These are phyloP conservation scores for Truncatella angustata DNA, from an alignment of 2,329 filamentous ascomycete genomes.

Conservation along the genomic window DNA sequence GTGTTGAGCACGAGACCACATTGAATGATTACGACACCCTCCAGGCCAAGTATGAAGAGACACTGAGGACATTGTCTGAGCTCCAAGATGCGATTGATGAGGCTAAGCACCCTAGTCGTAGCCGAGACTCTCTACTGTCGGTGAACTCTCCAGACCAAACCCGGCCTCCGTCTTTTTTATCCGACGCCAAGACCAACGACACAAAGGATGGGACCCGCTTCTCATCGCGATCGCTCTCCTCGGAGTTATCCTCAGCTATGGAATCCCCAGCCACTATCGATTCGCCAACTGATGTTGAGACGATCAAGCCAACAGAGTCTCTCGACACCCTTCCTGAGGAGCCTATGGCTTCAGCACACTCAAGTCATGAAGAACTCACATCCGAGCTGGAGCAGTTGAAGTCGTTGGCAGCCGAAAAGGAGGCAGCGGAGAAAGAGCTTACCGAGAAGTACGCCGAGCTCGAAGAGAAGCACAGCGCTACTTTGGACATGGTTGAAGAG, in stretches of 20 bases:
- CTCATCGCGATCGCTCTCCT: slow-evolving; percentile 88
- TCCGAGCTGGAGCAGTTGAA: slow-evolving; percentile 72
- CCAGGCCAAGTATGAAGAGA: slow-evolving; percentile 86
- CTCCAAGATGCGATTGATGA: slow-evolving; percentile 85
- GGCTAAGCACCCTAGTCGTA: slow-evolving; percentile 59
- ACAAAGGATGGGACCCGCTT: slow-evolving; percentile 65
- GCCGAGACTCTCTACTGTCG: slow-evolving; percentile 57
- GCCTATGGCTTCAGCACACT: slow-evolving; percentile 30
- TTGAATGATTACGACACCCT: slow-evolving; percentile 78
- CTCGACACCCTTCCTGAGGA: slow-evolving; percentile 26
- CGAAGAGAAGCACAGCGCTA: slow-evolving; percentile 76
- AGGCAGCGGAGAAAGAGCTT: slow-evolving; percentile 70
- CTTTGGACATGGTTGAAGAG: slow-evolving; percentile 83
- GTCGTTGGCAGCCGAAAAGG: slow-evolving; percentile 70
- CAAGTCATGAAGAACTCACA: slow-evolving; percentile 43
- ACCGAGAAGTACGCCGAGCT: slow-evolving; percentile 79
- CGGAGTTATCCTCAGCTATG: slow-evolving; percentile 86
- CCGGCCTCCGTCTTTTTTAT: slow-evolving; percentile 81
- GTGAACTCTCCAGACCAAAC: slow-evolving; percentile 46
- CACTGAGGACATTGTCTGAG: slow-evolving; percentile 76
- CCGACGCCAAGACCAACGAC: slow-evolving; percentile 68
- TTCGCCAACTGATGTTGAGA: slow-evolving; percentile 43
- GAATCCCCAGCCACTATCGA: slow-evolving; percentile 68
- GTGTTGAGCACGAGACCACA: slow-evolving; percentile 85
- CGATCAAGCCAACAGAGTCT: slow-evolving; percentile 40